phyloP scores from a whole-genome alignment of 306 rosid species.

The Purshia tridentata region DNA sequence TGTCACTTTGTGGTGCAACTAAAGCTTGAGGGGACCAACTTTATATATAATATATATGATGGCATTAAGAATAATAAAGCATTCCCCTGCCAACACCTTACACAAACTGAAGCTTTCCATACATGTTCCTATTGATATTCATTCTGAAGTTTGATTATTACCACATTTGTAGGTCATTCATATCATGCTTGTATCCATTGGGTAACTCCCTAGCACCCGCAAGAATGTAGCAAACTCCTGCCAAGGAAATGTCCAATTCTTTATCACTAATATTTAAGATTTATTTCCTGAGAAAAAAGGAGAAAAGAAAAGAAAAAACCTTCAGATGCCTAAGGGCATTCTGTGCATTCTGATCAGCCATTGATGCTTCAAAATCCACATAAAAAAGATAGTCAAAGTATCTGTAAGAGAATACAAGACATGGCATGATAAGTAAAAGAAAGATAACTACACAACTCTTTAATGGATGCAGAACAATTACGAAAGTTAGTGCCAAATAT shows the following conservation, averaged over 20 bases:
- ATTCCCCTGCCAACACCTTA: neutral
- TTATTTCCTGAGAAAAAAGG: slow-evolving; percentile 18
- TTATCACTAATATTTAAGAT: slow-evolving; percentile 10
- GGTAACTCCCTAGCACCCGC: slow-evolving; percentile 97
- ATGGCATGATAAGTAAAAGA: slow-evolving; percentile 27
- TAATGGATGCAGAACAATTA: slow-evolving; percentile 5
- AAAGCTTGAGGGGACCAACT: neutral
- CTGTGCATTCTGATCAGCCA: slow-evolving; percentile 92
- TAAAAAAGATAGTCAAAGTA: slow-evolving; percentile 90
- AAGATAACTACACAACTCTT: slow-evolving; percentile 13
- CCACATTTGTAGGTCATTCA: slow-evolving; percentile 36
- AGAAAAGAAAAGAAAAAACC: slow-evolving; percentile 38
- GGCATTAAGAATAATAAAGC: neutral
- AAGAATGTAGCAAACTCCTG: slow-evolving; percentile 94
- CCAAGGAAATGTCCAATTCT: slow-evolving; percentile 24
- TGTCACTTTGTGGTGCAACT: neutral
- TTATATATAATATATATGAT: neutral
- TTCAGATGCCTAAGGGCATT: slow-evolving; percentile 81
- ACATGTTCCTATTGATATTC: neutral
- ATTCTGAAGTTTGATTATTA: slow-evolving; percentile 16
- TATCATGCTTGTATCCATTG: slow-evolving; percentile 64
- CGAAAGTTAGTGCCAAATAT: slow-evolving; percentile 7
- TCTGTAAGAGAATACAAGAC: slow-evolving; percentile 41
- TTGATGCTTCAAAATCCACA: slow-evolving; percentile 94
- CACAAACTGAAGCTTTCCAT: neutral